A percentile compares a stretch with the other conserved stretches of the same genome.
phyloP scores from a whole-genome alignment of 768 basidiomycete genomes.

The Serpula lacrymans region DNA sequence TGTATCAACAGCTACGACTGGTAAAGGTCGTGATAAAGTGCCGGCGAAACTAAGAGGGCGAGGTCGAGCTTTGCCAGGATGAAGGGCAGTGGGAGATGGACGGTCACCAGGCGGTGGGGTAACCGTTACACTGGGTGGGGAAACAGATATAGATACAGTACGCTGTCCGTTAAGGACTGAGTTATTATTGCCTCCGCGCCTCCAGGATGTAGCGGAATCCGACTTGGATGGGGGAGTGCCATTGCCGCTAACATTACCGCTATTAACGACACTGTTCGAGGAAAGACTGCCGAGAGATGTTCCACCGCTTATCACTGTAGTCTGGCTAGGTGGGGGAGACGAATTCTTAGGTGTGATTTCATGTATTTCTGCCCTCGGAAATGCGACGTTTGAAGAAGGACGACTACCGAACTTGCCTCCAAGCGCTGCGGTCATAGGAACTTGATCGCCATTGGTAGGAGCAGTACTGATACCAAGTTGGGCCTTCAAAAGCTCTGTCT shows the following conservation, averaged over 20 bases:
- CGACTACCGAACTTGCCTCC: constrained; percentile 77
- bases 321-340: constrained; percentile 53
- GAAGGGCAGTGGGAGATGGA: constrained; percentile 52
- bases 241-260: constrained; percentile 16
- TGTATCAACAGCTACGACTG: constrained; percentile 56
- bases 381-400: constrained; percentile 35
- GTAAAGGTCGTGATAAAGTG: constrained; percentile 41
- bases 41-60: constrained; percentile 59
- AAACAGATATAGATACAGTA: constrained; percentile 37
- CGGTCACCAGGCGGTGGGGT: constrained; percentile 69
- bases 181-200: constrained; percentile 67
- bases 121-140: constrained; percentile 66
- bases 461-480: constrained; percentile 44
- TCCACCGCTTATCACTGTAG: constrained; percentile 70
- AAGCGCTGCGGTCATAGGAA: constrained; percentile 79
- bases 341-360: constrained; percentile 37
- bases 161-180: constrained; percentile 69
- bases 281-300: constrained; percentile 58
- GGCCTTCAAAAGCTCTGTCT: constrained; percentile 62
- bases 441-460: constrained; percentile 47
- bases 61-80: constrained; percentile 51
- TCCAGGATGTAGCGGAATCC: constrained; percentile 76
- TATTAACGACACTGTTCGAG: constrained; percentile 32
- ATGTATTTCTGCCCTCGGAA: constrained; percentile 34
- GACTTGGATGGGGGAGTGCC: constrained; percentile 66